Base-by-base conservation (phyloP, 805 yeast genomes). In the Ogataea neopini region DNA sequence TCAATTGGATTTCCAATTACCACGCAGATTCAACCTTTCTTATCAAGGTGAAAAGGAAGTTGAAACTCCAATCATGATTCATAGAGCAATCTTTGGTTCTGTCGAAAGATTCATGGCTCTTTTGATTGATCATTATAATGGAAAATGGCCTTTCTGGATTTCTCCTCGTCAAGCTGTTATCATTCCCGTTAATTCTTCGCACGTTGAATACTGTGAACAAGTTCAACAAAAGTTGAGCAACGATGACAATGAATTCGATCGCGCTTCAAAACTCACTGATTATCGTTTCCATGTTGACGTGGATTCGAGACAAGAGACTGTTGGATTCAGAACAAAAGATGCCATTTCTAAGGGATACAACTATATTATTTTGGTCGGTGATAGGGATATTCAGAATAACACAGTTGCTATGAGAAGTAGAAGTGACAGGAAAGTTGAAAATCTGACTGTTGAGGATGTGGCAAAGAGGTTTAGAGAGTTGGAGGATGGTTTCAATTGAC, bases 131-230 rank as follows among this genome's bases (percentile, higher is more conserved):
- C 95, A 91, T 54, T 88, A 83, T 64, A 79, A 80, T 47, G 99
- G 98, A 0, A 84, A 84, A 56, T 94, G 98, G 98, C 99, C 99
- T 8, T 90, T 94, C 63, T 94, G 99, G 99, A 62, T 94, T 37
- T 88, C 85, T 53, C 97, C 98, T 6, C 76, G 95, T 52, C 99
- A 94, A 64, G 94, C 92, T 0, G 74, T 86, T 33, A 74, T 94
- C 2, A 74, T 94, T 5, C 97, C 99, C 1, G 82, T 90, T 4
- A 81, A 84, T 48, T 81, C 81, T 0, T 69, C 75, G 8, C 91
- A 86, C 59, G 62, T 67, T 7, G 76, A 69, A 8, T 76, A 76
- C 44, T 86, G 95, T 3, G 54, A 71, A n/a, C 47, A 66, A 2
- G 63, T 87, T 2, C 76, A 74, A 11, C 53, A 62, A 3, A 51